These are phyloP conservation scores for Typha latifolia DNA, from an alignment of 176 grass and related monocot genomes.

Conservation along the genomic window DNA sequence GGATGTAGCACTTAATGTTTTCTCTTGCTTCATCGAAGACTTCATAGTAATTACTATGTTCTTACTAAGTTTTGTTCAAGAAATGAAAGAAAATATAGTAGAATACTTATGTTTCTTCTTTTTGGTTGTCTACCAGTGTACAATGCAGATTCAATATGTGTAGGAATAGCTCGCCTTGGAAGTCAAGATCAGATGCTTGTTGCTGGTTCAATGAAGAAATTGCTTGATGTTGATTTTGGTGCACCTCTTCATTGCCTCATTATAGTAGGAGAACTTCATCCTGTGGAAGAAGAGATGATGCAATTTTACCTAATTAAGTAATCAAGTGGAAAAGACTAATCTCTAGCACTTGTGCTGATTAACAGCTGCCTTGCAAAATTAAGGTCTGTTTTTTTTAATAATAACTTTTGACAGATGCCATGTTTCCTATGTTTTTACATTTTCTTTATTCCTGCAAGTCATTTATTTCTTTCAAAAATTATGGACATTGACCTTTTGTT, in stretches of 20 bases:
- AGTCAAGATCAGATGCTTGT: conserved; percentile 83
- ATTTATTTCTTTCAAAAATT: too few species aligned
- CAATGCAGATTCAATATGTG: conserved; percentile 45
- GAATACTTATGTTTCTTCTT: neutral
- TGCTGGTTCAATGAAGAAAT: conserved; percentile 52
- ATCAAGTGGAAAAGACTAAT: conserved; percentile 1
- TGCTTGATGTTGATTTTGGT: conserved; percentile 77
- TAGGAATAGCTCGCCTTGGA: conserved; percentile 82
- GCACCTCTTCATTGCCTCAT: conserved; percentile 85
- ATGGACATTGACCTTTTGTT: too few species aligned
- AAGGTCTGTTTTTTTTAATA: too few species aligned
- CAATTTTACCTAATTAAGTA: conserved; percentile 52
- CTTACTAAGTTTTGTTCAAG: neutral
- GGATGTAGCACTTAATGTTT: too few species aligned
- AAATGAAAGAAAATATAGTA: neutral
- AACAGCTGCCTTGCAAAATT: too few species aligned
- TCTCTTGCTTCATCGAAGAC: neutral
- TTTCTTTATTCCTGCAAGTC: too few species aligned
- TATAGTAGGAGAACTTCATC: conserved; percentile 75
- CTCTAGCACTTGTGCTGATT: neutral
- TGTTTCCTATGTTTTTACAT: too few species aligned
- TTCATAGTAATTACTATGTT: neutral
- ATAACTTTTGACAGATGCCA: too few species aligned
- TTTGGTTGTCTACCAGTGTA: conserved; percentile 40
- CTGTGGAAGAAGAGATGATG: conserved; percentile 88